phyloP scores from a whole-genome alignment of 768 basidiomycete species.

The Trametes sanguinea region DNA sequence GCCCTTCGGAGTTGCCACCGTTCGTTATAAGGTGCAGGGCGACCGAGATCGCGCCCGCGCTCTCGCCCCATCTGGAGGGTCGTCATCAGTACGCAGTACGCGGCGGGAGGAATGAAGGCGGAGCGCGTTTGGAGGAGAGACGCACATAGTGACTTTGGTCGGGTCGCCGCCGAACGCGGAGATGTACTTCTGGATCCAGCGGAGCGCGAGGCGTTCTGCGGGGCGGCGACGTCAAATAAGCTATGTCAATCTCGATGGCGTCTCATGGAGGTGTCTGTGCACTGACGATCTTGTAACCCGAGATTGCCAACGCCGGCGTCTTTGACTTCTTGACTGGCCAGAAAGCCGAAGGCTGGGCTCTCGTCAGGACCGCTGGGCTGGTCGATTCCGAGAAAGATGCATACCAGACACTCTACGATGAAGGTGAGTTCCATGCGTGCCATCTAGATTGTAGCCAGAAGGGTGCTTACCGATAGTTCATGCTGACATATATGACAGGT shows the following conservation, averaged over 20 bases:
- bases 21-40: conserved; percentile 32
- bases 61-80: conserved; percentile 35
- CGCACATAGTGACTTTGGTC: conserved; percentile 44
- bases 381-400: neutral
- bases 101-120: neutral
- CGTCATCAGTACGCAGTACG: neutral
- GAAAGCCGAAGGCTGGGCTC: conserved; percentile 41
- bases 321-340: conserved; percentile 43
- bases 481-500: conserved; percentile 54
- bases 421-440: neutral
- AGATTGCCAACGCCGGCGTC: conserved; percentile 45
- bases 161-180: conserved; percentile 48
- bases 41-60: conserved; percentile 42
- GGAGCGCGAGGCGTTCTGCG: conserved; percentile 42
- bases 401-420: conserved; percentile 12
- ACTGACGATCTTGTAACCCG: conserved; percentile 52
- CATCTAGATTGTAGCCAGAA: neutral
- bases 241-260: conserved; percentile 1
- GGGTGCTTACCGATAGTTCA: conserved; percentile 49
- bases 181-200: conserved; percentile 47
- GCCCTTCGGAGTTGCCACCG: conserved; percentile 27
- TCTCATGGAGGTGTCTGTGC: neutral
- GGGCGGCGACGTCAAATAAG: neutral
- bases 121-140: neutral
- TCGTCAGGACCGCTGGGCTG: neutral